These are phyloP conservation scores for Gelatoporia subvermispora DNA, from an alignment of 768 basidiomycete genomes.

Conservation along the genomic window DNA sequence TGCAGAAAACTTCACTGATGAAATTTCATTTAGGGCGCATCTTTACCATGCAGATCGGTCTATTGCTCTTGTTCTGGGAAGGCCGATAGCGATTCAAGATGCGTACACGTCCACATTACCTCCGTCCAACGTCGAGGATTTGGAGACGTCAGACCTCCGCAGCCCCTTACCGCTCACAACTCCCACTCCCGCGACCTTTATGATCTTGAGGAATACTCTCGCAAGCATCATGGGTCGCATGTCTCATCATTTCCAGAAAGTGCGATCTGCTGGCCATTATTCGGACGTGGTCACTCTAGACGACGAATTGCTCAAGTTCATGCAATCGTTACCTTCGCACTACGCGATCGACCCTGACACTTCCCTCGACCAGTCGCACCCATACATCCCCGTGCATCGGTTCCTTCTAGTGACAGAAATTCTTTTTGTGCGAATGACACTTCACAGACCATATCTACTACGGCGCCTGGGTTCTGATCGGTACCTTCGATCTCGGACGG, in stretches of 20 bases:
- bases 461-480: slow-evolving; percentile 75
- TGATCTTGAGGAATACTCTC: slow-evolving; percentile 79
- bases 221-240: slow-evolving; percentile 85
- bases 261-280: slow-evolving; percentile 73
- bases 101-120: slow-evolving; percentile 80
- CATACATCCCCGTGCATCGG: slow-evolving; percentile 75
- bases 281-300: slow-evolving; percentile 78
- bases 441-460: slow-evolving; percentile 86
- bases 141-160: slow-evolving; percentile 39
- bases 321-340: slow-evolving; percentile 72
- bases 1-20: not conserved
- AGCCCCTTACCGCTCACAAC: slow-evolving; percentile 55
- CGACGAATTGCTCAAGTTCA: slow-evolving; percentile 76
- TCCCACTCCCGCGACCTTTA: slow-evolving; percentile 84
- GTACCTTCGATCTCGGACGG: slow-evolving; percentile 73
- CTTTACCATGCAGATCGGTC: slow-evolving; percentile 93
- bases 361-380: slow-evolving; percentile 61
- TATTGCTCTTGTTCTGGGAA: slow-evolving; percentile 85
- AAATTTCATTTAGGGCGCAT: slow-evolving; percentile 56
- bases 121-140: slow-evolving; percentile 70
- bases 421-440: slow-evolving; percentile 76
- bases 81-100: slow-evolving; percentile 87
- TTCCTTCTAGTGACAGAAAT: slow-evolving; percentile 89
- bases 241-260: slow-evolving; percentile 90
- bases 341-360: slow-evolving; percentile 74